Evolutionary conservation across 148 eudicot species (phyloP).

Genomic region (Vaccinium corymbosum): DNA sequence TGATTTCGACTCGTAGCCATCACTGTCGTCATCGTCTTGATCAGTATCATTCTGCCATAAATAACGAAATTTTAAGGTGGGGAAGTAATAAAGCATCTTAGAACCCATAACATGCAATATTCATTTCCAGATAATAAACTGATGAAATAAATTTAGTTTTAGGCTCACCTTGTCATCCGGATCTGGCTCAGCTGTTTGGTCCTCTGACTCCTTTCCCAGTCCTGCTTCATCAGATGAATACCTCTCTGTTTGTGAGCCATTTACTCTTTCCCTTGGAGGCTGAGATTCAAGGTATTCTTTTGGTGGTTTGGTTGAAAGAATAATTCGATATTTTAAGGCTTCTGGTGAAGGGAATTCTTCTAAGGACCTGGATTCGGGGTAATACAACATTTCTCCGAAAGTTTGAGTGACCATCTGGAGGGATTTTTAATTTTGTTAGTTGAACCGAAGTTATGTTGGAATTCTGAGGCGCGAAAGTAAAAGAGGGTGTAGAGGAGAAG

Average conservation of each 20-base stretch:
- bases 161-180: constrained; percentile 29
- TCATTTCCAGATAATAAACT: background rate
- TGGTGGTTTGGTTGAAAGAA: constrained; percentile 75
- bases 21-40: constrained; percentile 33
- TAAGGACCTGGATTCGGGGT: constrained; percentile 36
- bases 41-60: constrained; percentile 8
- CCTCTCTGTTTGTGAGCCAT: constrained; percentile 27
- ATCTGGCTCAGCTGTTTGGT: constrained; percentile 20
- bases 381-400: constrained; percentile 55
- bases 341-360: constrained; percentile 66
- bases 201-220: constrained; percentile 22
- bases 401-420: constrained; percentile 62
- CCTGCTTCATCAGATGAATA: constrained; percentile 50
- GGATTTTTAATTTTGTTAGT: background rate
- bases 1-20: constrained; percentile 21
- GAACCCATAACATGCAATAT: background rate
- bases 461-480: background rate
- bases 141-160: background rate
- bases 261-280: constrained; percentile 26
- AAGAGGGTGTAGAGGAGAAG: background rate
- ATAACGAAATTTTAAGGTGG: background rate
- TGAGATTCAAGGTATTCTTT: constrained; percentile 60
- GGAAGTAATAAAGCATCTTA: background rate
- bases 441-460: background rate
- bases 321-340: constrained; percentile 46